These are phyloP conservation scores for Neckera pumila DNA, from an alignment of 225 moss, liverwort and hornwort genomes.

Conservation along the genomic window DNA sequence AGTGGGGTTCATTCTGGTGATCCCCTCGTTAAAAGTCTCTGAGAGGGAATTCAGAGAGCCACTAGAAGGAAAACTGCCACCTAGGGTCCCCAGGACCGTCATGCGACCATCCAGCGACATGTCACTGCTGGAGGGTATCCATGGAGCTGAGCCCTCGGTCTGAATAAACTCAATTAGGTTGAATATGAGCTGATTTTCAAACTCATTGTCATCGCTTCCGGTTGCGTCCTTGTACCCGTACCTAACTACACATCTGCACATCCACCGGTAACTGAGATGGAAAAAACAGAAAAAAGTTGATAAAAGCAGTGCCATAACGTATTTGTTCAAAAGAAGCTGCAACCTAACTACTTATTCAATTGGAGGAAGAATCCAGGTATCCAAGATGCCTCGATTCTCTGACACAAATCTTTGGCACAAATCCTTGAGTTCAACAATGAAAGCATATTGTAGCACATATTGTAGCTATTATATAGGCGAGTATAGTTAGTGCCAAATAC, in stretches of 20 bases:
- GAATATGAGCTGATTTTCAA: slow-evolving; percentile 34
- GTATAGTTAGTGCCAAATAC: not conserved
- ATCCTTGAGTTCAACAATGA: not conserved
- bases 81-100: slow-evolving; percentile 27
- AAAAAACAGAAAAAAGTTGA: not conserved
- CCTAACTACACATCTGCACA: slow-evolving; percentile 36
- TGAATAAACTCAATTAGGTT: slow-evolving; percentile 72
- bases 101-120: slow-evolving; percentile 54
- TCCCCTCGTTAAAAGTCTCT: not conserved
- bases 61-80: not conserved
- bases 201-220: slow-evolving; percentile 15
- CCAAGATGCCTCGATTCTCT: not conserved
- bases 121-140: slow-evolving; percentile 67
- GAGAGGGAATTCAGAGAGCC: slow-evolving; percentile 4
- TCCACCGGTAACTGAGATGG: not conserved
- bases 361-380: not conserved
- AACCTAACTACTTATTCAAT: not conserved
- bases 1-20: not conserved
- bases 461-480: not conserved
- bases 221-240: slow-evolving; percentile 36
- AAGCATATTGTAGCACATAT: not conserved
- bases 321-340: not conserved
- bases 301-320: not conserved
- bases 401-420: not conserved
- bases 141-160: slow-evolving; percentile 49